phyloP scores from a whole-genome alignment of 371 early-diverging fungal species.

The Capillidium heterosporum region DNA sequence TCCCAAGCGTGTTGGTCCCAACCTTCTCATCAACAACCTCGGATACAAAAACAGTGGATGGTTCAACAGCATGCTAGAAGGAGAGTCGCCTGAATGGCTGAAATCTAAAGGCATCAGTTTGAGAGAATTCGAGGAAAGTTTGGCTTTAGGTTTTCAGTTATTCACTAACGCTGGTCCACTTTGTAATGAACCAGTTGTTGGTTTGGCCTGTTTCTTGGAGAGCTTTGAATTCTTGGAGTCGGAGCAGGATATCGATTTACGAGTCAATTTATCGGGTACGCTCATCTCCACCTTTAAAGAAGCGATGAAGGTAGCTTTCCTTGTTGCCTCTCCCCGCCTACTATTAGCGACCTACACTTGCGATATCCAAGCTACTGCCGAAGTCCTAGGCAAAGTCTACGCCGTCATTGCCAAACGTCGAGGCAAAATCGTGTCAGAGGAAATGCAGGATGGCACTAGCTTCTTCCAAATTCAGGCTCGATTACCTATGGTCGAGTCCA shows the following conservation, averaged over 20 bases:
- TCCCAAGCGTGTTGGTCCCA: constrained; percentile 73
- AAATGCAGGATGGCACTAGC: constrained; percentile 87
- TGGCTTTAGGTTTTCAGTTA: constrained; percentile 91
- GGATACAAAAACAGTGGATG: neutral
- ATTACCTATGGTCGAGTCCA: constrained; percentile 96
- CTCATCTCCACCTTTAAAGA: constrained; percentile 75
- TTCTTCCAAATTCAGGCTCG: constrained; percentile 80
- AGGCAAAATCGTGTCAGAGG: constrained; percentile 79
- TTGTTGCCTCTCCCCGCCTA: constrained; percentile 87
- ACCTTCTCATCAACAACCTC: constrained; percentile 56
- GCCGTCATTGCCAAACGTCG: constrained; percentile 73
- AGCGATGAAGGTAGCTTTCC: constrained; percentile 61
- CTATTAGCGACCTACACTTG: constrained; percentile 89
- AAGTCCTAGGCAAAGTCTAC: constrained; percentile 90
- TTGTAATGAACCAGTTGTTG: constrained; percentile 83
- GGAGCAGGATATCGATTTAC: constrained; percentile 7
- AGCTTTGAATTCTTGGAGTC: constrained; percentile 24
- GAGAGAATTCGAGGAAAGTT: constrained; percentile 49
- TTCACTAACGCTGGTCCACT: constrained; percentile 78
- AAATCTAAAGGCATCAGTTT: neutral
- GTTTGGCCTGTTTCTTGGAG: constrained; percentile 75
- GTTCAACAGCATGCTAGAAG: neutral
- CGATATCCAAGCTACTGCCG: constrained; percentile 84
- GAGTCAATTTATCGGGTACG: constrained; percentile 32
- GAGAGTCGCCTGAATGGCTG: neutral